Percentiles rank a stretch among this genome's conserved stretches.
Evolutionary conservation across 2,329 filamentous ascomycete genomes (phyloP).

Genomic region (Aspergillus tamarii): DNA sequence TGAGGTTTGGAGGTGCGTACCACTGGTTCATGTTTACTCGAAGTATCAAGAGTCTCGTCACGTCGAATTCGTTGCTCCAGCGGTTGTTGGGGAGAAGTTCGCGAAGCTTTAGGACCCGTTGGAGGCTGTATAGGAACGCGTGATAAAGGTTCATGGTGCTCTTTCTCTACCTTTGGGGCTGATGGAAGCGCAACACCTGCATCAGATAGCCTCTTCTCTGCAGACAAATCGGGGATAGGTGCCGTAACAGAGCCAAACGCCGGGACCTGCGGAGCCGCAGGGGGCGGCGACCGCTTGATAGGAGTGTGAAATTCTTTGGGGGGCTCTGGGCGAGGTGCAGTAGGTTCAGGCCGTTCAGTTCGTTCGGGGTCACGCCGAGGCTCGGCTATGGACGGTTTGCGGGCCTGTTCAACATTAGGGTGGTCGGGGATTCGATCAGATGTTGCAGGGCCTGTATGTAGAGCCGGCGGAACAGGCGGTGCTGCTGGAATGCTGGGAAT

Average conservation of each 20-base stretch:
- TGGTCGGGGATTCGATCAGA: slow-evolving; percentile 31
- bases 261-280: slow-evolving; percentile 46
- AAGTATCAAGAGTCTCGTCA: slow-evolving; percentile 28
- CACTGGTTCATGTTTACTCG: slow-evolving; percentile 29
- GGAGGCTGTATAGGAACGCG: slow-evolving; percentile 40
- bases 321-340: slow-evolving; percentile 29
- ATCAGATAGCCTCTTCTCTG: slow-evolving; percentile 27
- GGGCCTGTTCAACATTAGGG: slow-evolving; percentile 24
- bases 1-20: slow-evolving; percentile 28
- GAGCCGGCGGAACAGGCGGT: slow-evolving; percentile 18
- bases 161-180: slow-evolving; percentile 25
- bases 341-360: slow-evolving; percentile 32
- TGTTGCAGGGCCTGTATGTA: slow-evolving; percentile 17
- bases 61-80: slow-evolving; percentile 30
- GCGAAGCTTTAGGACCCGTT: slow-evolving; percentile 49
- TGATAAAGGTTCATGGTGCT: slow-evolving; percentile 25
- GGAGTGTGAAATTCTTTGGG: slow-evolving; percentile 31
- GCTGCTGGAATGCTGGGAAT: slow-evolving; percentile 30
- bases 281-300: slow-evolving; percentile 40
- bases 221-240: slow-evolving; percentile 26
- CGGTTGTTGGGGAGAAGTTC: slow-evolving; percentile 29
- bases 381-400: slow-evolving; percentile 33
- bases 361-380: slow-evolving; percentile 37
- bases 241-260: slow-evolving; percentile 45
- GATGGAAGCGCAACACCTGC: slow-evolving; percentile 9